Base-by-base conservation (phyloP, 2,329 filamentous ascomycete genomes). In the Didymella glomerata region DNA sequence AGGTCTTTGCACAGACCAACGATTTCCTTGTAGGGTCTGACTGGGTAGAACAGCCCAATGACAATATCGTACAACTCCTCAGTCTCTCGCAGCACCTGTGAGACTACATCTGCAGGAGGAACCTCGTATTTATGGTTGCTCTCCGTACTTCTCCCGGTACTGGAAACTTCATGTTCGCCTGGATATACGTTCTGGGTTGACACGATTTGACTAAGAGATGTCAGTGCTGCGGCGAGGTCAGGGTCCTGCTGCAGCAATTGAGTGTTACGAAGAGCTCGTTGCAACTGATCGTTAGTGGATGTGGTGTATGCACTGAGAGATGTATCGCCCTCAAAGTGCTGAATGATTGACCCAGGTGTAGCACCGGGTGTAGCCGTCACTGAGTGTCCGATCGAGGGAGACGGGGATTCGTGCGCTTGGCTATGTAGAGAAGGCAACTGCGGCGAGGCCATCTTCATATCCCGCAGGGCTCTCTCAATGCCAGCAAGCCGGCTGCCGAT, bases 281-380 rank as follows among this genome's bases (percentile, higher is more conserved):
- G 57, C n/a, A 60, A 22, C 13, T 56, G 57, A n/a, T 52, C 52
- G n/a, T 56, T 60, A 16, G 57, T 56, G 25, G 51, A 52, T 5
- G 52, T 53, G n/a, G 52, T 44, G 14, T 60, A 56, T 14, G 57
- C 57, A 9, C 57, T 60, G 3, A 60, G 36, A 34, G 57, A 60
- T 6, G 57, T 60, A 34, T 55, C 44, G 7, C 57, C 57, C 20
- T 60, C 57, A 20, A 60, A 60, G 16, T 56, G 52, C 67, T 56
- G 73, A 75, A 25, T 65, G 68, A 41, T 75, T 76, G 10, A 73
- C 67, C 2, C 76, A 13, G 57, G 57, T n/a, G 22, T 24, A 25
- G 52, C 67, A 2, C 69, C 62, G 27, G 72, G 1, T 51, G 58
- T 41, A 75, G 77, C 62, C 75, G 68, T 36, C 77, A 76, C 75